These are phyloP conservation scores for Auxenochlorella pyrenoidosa DNA, from an alignment of 139 green algal genomes.

Conservation along the genomic window DNA sequence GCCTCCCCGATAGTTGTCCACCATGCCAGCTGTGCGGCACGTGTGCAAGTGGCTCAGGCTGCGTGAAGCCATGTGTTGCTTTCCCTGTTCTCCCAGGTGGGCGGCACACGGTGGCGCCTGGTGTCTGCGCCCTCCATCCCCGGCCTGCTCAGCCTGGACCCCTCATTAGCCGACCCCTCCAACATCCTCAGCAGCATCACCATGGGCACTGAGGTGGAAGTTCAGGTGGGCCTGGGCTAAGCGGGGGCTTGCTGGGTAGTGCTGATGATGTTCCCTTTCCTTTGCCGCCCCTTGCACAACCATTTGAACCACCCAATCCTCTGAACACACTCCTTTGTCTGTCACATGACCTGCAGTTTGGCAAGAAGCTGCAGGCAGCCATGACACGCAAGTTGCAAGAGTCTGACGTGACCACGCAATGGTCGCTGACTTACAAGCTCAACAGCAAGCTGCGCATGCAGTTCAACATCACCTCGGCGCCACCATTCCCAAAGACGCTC, in stretches of 20 bases:
- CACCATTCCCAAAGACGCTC: constrained; percentile 74
- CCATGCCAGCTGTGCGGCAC: no score
- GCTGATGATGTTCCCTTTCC: not conserved
- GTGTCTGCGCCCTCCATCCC: constrained; percentile 86
- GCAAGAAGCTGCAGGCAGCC: constrained; percentile 64
- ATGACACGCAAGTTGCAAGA: constrained; percentile 86
- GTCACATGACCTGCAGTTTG: not conserved
- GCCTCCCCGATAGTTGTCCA: no score
- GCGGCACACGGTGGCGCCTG: constrained; percentile 83
- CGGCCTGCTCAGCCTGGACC: constrained; percentile 72
- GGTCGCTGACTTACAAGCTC: constrained; percentile 87
- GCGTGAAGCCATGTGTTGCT: no score
- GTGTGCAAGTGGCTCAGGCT: no score
- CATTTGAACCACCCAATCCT: not conserved
- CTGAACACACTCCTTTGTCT: not conserved
- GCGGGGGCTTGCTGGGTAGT: not conserved
- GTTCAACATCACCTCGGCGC: constrained; percentile 73
- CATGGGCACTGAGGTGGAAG: constrained; percentile 92
- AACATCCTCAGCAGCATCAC: constrained; percentile 64
- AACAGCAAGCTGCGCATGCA: constrained; percentile 84
- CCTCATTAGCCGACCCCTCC: constrained; percentile 55
- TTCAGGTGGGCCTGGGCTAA: constrained; percentile 74
- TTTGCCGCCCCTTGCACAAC: no score
- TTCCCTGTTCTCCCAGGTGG: constrained; percentile 33
- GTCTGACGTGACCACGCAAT: constrained; percentile 80